phyloP scores from a whole-genome alignment of 192 early-diverging fungal genomes.

The Coemansia sp. region DNA sequence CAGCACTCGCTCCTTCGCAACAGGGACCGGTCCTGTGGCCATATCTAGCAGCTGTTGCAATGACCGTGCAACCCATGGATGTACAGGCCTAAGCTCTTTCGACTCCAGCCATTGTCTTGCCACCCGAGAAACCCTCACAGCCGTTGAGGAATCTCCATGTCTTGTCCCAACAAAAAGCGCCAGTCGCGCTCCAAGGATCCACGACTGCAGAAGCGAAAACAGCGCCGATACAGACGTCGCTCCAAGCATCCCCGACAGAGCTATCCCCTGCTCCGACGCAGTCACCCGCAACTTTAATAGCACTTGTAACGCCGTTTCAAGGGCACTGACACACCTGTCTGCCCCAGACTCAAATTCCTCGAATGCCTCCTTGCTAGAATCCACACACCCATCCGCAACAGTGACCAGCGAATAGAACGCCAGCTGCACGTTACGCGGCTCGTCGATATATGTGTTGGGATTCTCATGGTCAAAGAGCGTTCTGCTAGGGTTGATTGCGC shows the following conservation, averaged over 20 bases:
- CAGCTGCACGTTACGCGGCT: conserved; percentile 65
- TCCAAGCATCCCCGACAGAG: conserved; percentile 16
- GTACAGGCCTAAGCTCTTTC: conserved; percentile 20
- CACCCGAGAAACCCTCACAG: conserved; percentile 13
- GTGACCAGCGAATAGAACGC: conserved; percentile 44
- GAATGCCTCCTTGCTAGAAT: neutral
- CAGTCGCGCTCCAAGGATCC: conserved; percentile 50
- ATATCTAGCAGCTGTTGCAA: conserved; percentile 15
- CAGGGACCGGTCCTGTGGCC: neutral
- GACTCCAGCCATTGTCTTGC: conserved; percentile 19
- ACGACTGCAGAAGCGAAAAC: conserved; percentile 48
- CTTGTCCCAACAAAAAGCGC: conserved; percentile 32
- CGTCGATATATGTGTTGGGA: conserved; percentile 75
- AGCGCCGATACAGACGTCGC: conserved; percentile 30
- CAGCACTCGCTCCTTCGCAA: conserved; percentile 21
- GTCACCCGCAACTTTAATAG: conserved; percentile 15
- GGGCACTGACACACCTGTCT: conserved; percentile 35
- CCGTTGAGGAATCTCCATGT: neutral
- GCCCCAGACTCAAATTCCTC: conserved; percentile 7
- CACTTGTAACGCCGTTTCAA: conserved; percentile 20
- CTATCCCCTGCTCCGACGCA: conserved; percentile 12
- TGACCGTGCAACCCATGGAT: conserved; percentile 42
- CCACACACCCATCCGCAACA: conserved; percentile 12
- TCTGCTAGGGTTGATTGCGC: conserved; percentile 51
- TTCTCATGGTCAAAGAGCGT: conserved; percentile 80